phyloP scores from a whole-genome alignment of 2,329 filamentous ascomycete species.

The Ophiosphaerella herpotricha region DNA sequence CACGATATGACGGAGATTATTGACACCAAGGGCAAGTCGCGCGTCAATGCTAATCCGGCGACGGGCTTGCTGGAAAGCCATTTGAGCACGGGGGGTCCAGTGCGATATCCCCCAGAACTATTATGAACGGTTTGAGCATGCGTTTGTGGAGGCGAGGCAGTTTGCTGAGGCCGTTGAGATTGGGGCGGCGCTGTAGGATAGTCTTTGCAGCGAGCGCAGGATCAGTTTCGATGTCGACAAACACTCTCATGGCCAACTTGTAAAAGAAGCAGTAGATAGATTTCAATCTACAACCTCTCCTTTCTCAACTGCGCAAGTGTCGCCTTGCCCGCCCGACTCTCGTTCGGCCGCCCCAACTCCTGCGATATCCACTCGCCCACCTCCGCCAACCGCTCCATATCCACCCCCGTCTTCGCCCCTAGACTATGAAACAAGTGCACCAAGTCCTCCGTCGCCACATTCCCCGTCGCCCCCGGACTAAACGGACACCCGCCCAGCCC shows the following conservation, averaged over 20 bases:
- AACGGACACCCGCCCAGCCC: constrained; percentile 86
- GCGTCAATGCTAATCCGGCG: constrained; percentile 63
- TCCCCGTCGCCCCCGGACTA: constrained; percentile 82
- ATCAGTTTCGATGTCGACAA: constrained; percentile 21
- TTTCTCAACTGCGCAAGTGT: constrained; percentile 39
- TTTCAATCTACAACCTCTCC: not conserved
- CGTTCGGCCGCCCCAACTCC: constrained; percentile 42
- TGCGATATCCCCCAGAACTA: constrained; percentile 66
- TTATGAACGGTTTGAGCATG: constrained; percentile 65
- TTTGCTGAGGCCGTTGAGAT: constrained; percentile 67
- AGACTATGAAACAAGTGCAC: constrained; percentile 75
- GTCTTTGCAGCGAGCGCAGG: constrained; percentile 51
- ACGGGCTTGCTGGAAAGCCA: constrained; percentile 61
- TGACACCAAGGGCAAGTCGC: constrained; percentile 67
- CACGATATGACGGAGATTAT: constrained; percentile 68
- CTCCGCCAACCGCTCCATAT: constrained; percentile 42
- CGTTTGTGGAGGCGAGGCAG: constrained; percentile 67
- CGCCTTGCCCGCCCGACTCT: constrained; percentile 47
- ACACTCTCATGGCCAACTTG: no score
- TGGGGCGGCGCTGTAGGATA: constrained; percentile 57
- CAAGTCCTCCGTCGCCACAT: constrained; percentile 83
- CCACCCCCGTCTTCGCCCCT: constrained; percentile 74
- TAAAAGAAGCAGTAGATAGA: no score
- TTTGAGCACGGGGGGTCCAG: constrained; percentile 57
- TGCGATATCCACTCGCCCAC: constrained; percentile 47